phyloP scores from a whole-genome alignment of 2,329 filamentous ascomycete species.

The Metarhizium brunneum region DNA sequence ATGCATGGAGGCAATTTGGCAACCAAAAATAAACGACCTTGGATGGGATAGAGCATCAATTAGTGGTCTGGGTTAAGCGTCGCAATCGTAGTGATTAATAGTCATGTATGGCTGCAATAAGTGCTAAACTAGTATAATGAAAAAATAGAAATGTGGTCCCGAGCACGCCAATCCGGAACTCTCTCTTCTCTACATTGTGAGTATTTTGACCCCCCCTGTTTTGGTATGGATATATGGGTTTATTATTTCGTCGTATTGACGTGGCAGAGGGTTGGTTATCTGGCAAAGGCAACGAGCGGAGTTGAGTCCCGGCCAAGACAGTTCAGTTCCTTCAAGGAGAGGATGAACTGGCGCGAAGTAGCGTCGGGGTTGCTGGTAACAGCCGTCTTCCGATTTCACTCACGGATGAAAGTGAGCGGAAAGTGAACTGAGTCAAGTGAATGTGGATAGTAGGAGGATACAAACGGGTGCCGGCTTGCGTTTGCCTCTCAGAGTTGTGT shows the following conservation, averaged over 20 bases:
- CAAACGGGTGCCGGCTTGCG: neutral
- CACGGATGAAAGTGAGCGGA: neutral
- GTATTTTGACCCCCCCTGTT: too few relatives aligned
- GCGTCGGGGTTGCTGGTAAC: too few relatives aligned
- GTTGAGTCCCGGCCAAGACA: too few relatives aligned
- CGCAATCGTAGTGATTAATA: neutral
- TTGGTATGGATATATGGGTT: too few relatives aligned
- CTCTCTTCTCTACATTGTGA: neutral
- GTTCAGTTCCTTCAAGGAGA: neutral
- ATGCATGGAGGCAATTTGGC: neutral
- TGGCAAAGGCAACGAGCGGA: too few relatives aligned
- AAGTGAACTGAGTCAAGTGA: neutral
- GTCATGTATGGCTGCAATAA: neutral
- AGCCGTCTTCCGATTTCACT: too few relatives aligned
- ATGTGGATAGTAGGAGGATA: neutral
- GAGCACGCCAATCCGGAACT: neutral
- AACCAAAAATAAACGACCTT: neutral
- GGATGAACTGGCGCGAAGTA: too few relatives aligned
- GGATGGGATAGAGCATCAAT: neutral
- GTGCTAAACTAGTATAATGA: neutral
- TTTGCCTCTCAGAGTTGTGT: neutral
- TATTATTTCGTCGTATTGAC: too few relatives aligned
- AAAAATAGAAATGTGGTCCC: neutral
- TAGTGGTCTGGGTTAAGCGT: constrained; percentile 1
- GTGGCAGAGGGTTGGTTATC: too few relatives aligned